Base-by-base conservation (phyloP, 1,284 basidiomycete genomes). In the Heliocybe sulcata region DNA sequence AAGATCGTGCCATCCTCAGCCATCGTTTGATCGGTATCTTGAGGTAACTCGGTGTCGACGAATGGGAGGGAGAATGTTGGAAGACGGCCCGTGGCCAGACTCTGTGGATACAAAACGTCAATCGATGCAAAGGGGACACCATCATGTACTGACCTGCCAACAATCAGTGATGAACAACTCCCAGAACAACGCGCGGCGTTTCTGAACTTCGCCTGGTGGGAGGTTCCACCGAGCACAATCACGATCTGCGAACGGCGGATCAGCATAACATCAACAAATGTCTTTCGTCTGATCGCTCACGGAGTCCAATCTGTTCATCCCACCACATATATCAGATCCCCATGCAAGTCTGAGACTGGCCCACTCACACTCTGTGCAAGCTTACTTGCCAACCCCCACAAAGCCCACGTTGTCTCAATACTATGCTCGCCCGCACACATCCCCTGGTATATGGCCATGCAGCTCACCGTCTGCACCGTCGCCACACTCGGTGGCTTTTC, bases 51-150 rank as follows among this genome's bases (percentile, higher is more conserved):
- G 58, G 82, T 84, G 60, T 85, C 83, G n/a, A 85, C 74, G 56
- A 81, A 84, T 2, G 81, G 80, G 2, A 85, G 67, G 10, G 82
- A 80, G 60, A 84, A 85, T 0, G 83, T 82, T n/a, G 83, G 75
- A 19, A 83, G 65, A 42, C 83, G 75, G 10, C 82, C 82, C n/a
- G 82, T 84, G 3, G 82, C 81, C 45, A 83, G 74, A 63, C 80
- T 81, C 81, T 80, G 51, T 29, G 51, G 29, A 4, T 4, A 52
- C 29, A 16, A 16, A 42, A 42, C 38, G 33, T 35, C 19, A 31
- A 12, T n/a, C n/a, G n/a, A n/a, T n/a, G n/a, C n/a, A n/a, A n/a
- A n/a, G n/a, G n/a, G n/a, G n/a, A n/a, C n/a, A n/a, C 26, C 19
- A 35, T 60, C 23, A 11, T 33, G 16, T 27, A 61, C 69, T 55